Evolutionary conservation across 1,284 basidiomycete genomes (phyloP).

Genomic region (Ganoderma meredithae): DNA sequence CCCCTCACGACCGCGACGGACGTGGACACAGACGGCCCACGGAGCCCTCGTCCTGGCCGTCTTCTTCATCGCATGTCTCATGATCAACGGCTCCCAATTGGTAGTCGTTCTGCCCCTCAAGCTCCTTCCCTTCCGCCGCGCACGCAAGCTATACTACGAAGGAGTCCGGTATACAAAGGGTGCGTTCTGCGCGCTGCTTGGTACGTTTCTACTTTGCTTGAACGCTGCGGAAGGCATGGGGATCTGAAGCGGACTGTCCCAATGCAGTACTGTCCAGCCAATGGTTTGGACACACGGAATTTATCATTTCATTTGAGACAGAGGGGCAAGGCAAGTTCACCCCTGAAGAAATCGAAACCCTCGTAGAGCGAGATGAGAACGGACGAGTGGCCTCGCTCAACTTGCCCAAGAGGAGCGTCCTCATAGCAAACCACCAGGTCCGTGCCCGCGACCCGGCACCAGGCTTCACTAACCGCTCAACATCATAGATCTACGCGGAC

Average conservation of each 20-base stretch:
- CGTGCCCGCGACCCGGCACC: constrained; percentile 26
- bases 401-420: constrained; percentile 78
- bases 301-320: constrained; percentile 80
- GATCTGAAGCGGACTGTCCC: constrained; percentile 10
- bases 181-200: constrained; percentile 75
- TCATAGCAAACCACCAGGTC: constrained; percentile 87
- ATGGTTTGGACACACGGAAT: constrained; percentile 81
- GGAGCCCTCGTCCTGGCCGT: constrained; percentile 63
- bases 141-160: constrained; percentile 63
- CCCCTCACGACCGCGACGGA: constrained; percentile 58
- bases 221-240: background rate
- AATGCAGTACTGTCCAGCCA: constrained; percentile 76
- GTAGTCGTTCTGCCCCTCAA: constrained; percentile 70
- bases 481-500: constrained; percentile 81
- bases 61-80: constrained; percentile 74
- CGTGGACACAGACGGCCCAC: constrained; percentile 61
- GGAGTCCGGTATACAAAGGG: constrained; percentile 85
- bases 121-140: constrained; percentile 59
- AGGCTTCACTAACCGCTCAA: background rate
- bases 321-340: constrained; percentile 69
- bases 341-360: constrained; percentile 58
- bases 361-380: constrained; percentile 62
- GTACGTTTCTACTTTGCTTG: constrained; percentile 53
- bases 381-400: constrained; percentile 70
- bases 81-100: constrained; percentile 77